phyloP scores from a whole-genome alignment of 345 rosid species.

The Hibiscus trionum region DNA sequence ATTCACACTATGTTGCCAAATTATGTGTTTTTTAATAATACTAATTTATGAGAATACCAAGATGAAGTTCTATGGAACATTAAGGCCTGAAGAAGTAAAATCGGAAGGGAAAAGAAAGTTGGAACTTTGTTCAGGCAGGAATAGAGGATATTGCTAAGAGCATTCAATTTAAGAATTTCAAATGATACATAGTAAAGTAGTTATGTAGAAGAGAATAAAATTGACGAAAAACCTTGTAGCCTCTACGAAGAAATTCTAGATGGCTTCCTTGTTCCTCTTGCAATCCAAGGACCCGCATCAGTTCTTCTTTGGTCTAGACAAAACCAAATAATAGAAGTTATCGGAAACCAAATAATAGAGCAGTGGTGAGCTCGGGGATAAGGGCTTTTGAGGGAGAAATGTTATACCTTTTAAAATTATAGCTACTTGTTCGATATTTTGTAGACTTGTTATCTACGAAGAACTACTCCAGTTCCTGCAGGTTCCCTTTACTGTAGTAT shows the following conservation, averaged over 20 bases:
- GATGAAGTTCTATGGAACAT: too few species aligned
- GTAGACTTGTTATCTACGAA: too few species aligned
- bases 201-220: neutral
- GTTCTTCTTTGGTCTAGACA: conserved; percentile 82
- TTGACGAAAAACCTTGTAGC: conserved; percentile 56
- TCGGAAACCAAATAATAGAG: too few species aligned
- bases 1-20: neutral
- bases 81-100: too few species aligned
- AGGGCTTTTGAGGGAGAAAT: too few species aligned
- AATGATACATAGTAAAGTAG: neutral
- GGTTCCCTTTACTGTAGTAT: too few species aligned
- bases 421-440: too few species aligned
- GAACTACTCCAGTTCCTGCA: too few species aligned
- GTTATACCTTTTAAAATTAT: too few species aligned
- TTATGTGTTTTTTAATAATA: neutral
- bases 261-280: conserved; percentile 92
- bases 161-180: neutral
- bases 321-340: conserved; percentile 18
- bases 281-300: conserved; percentile 77
- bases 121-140: neutral
- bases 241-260: conserved; percentile 79
- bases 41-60: too few species aligned
- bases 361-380: too few species aligned
- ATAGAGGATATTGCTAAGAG: neutral
- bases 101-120: neutral